Evolutionary conservation across 768 basidiomycete genomes (phyloP).

Genomic region (Auriculariales sp.): DNA sequence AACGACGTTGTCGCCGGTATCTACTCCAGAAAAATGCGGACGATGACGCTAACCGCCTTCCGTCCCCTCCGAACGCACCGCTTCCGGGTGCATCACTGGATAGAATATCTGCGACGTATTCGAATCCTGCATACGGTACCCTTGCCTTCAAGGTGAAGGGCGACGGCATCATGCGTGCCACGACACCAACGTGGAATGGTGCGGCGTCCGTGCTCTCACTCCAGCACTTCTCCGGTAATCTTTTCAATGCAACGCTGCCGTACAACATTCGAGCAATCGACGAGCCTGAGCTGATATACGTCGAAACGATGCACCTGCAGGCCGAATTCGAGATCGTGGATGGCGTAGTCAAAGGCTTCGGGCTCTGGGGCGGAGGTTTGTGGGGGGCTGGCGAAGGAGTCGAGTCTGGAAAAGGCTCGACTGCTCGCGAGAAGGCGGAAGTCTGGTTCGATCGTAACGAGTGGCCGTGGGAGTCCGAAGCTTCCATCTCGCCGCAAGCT

Average conservation of each 20-base stretch:
- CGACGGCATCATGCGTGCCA: neutral
- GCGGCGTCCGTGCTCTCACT: neutral
- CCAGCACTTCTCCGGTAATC: neutral
- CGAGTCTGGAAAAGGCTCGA: neutral
- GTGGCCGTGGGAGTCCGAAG: neutral
- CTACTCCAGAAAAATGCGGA: neutral
- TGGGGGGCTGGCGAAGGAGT: neutral
- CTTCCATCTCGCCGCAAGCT: conserved; percentile 12
- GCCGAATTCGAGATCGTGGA: neutral
- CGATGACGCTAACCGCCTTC: neutral
- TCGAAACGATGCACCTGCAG: neutral
- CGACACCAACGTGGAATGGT: neutral
- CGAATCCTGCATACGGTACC: neutral
- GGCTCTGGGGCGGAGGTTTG: neutral
- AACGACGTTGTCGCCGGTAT: no score
- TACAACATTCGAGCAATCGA: neutral
- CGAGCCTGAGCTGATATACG: neutral
- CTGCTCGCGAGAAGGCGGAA: neutral
- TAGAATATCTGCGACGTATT: neutral
- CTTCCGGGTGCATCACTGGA: neutral
- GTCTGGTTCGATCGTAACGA: neutral
- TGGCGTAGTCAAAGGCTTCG: neutral
- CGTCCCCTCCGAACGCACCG: neutral
- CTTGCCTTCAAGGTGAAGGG: neutral
- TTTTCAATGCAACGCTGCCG: neutral